Base-by-base conservation (phyloP, 495 filamentous ascomycete species). In the Clohesyomyces aquaticus region DNA sequence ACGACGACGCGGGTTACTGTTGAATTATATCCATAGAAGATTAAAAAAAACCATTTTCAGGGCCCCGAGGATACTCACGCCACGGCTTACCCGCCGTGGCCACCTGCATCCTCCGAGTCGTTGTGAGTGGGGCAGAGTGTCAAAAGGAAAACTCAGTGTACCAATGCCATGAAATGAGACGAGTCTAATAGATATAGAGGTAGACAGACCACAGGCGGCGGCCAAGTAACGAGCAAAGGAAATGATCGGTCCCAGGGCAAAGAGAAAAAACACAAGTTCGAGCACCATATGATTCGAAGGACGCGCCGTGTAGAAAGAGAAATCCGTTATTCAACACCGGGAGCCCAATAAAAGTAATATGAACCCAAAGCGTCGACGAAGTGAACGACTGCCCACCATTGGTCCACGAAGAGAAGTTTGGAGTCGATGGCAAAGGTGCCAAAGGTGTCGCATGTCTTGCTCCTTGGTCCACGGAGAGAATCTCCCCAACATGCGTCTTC, bases 301-400 rank as follows among this genome's bases (percentile, higher is more conserved):
- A 41, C 46, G 47, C 47, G 54, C 59, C 60, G 47, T 56, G 59
- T 19, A 60, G 48, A 58, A 41, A 55, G 35, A 18, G n/a, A 61
- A 58, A 53, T 11, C 57, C 62, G 26, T 59, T 38, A 46, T 35
- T 69, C 61, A 69, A 69, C 67, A 69, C 67, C 67, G 58, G 59
- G 52, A 61, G 62, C 38, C 50, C 67, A 57, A 46, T 50, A 68
- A 14, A 64, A 66, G 38, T 28, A 49, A 66, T 47, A 41, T 57
- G 47, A 65, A 66, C 54, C 32, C 32, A 11, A 63, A 26, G 18
- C 43, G 56, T 28, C 32, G 59, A 52, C 60, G 66, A 69, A 69
- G 45, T 57, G 61, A 61, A 65, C 21, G 61, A 53, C 48, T 61
- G 46, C 67, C 10, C 12, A 52, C 16, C 28, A 19, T 19, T 14